These are phyloP conservation scores for Suillus clintonianus DNA, from an alignment of 768 basidiomycete species.

Conservation along the genomic window DNA sequence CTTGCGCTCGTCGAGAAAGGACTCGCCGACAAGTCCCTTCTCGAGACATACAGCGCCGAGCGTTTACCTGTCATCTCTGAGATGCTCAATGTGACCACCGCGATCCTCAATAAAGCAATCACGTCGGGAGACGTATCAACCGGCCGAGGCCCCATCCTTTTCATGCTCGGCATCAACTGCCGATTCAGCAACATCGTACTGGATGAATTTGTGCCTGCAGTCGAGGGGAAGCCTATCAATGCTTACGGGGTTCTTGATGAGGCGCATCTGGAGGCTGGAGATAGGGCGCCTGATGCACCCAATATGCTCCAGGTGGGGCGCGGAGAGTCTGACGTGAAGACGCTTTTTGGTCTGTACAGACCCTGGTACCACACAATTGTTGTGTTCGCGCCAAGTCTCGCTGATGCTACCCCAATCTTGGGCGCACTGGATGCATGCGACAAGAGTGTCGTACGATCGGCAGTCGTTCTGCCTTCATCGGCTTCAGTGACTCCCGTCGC, in stretches of 20 bases:
- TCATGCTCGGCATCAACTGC: conserved; percentile 34
- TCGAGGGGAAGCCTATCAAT: neutral
- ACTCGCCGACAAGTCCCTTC: conserved; percentile 19
- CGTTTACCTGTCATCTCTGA: conserved; percentile 27
- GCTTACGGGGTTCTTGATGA: conserved; percentile 12
- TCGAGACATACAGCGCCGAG: conserved; percentile 25
- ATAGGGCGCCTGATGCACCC: conserved; percentile 12
- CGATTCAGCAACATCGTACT: conserved; percentile 14
- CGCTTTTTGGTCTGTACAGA: conserved; percentile 30
- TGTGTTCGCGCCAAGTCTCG: conserved; percentile 1
- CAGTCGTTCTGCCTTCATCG: conserved; percentile 3
- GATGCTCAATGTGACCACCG: conserved; percentile 24
- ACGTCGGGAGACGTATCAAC: conserved; percentile 10
- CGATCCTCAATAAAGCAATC: conserved; percentile 14
- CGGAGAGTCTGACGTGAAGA: conserved; percentile 8
- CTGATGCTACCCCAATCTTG: conserved; percentile 8
- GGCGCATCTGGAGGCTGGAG: conserved; percentile 9
- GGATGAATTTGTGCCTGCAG: neutral
- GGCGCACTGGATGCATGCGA: neutral
- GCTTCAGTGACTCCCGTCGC: neutral
- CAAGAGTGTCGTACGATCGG: neutral
- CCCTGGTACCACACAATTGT: conserved; percentile 16
- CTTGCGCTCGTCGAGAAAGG: conserved; percentile 23
- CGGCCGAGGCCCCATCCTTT: conserved; percentile 16
- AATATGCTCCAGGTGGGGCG: conserved; percentile 17